Percentiles rank a stretch among this genome's conserved stretches.
phyloP scores from a whole-genome alignment of 2,329 filamentous ascomycete species.

The Graphilbum ipis-grandicollis region DNA sequence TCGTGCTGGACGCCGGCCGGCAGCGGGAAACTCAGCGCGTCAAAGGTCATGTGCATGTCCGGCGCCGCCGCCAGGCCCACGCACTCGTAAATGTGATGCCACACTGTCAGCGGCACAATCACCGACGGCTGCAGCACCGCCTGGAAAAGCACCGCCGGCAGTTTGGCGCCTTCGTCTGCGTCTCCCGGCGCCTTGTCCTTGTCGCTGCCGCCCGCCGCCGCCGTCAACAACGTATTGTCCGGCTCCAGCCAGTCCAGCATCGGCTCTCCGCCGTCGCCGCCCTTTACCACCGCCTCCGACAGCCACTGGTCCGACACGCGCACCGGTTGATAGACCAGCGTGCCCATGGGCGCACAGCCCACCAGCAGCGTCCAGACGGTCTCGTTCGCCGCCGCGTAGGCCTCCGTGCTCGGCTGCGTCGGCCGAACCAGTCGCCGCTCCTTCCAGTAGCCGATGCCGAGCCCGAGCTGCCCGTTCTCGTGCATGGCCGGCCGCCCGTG shows the following conservation, averaged over 20 bases:
- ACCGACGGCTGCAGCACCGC: conserved; percentile 60
- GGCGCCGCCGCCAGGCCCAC: conserved; percentile 29
- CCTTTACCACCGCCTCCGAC: conserved; percentile 45
- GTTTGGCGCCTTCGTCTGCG: conserved; percentile 32
- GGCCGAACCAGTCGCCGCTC: conserved; percentile 32
- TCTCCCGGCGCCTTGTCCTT: conserved; percentile 7
- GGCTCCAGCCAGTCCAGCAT: conserved; percentile 59
- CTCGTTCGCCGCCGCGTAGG: conserved; percentile 13
- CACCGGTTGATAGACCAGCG: conserved; percentile 36
- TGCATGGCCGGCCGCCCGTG: conserved; percentile 60
- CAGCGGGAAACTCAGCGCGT: conserved; percentile 39
- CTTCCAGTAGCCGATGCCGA: conserved; percentile 66
- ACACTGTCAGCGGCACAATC: conserved; percentile 46
- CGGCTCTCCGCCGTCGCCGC: conserved; percentile 13
- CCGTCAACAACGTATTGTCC: conserved; percentile 24
- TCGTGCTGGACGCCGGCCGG: conserved; percentile 30
- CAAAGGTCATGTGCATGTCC: conserved; percentile 31
- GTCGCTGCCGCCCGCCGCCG: not conserved
- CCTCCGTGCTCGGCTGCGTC: conserved; percentile 9
- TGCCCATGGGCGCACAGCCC: conserved; percentile 37
- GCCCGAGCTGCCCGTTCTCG: conserved; percentile 44
- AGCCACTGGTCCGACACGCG: conserved; percentile 63
- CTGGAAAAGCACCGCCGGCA: conserved; percentile 58
- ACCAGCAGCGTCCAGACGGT: conserved; percentile 51
- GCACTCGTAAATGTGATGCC: conserved; percentile 42